Percentiles rank a stretch among this genome's conserved stretches.
Evolutionary conservation across 306 rosid genomes (phyloP).

Genomic region (Macrotyloma uniflorum): DNA sequence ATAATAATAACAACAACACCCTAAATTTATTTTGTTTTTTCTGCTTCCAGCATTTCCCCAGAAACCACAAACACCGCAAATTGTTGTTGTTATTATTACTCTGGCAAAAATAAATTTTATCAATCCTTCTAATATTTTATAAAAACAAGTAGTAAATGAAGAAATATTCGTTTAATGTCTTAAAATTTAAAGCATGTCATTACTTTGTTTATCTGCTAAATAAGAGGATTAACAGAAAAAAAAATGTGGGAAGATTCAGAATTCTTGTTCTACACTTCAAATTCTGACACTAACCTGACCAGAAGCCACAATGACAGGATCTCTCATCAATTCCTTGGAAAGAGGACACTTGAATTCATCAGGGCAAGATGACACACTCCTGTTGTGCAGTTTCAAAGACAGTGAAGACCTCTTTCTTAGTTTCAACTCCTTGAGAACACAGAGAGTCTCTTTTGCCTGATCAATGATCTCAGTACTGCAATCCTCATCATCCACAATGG

Average conservation of each 20-base stretch:
- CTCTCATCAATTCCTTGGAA: slow-evolving; percentile 88
- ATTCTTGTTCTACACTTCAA: neutral
- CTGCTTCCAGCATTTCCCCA: slow-evolving; percentile 29
- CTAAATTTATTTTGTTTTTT: neutral
- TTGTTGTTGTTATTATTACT: neutral
- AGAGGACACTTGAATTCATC: slow-evolving; percentile 84
- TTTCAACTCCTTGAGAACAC: slow-evolving; percentile 64
- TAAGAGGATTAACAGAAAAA: neutral
- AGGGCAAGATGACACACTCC: slow-evolving; percentile 57
- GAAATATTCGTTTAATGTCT: neutral
- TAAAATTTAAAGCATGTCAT: neutral
- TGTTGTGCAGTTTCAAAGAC: slow-evolving; percentile 51
- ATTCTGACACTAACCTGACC: slow-evolving; percentile 72
- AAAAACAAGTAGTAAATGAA: neutral
- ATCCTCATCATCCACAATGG: slow-evolving; percentile 72
- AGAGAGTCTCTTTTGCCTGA: slow-evolving; percentile 62
- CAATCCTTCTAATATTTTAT: neutral
- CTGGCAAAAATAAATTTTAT: neutral
- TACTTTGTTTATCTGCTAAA: neutral
- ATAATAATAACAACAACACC: neutral
- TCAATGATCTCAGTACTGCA: slow-evolving; percentile 59
- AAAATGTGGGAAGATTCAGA: neutral
- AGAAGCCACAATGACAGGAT: slow-evolving; percentile 84
- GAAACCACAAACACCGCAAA: slow-evolving; percentile 32
- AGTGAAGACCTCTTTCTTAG: slow-evolving; percentile 51